Evolutionary conservation across 2,329 filamentous ascomycete genomes (phyloP), one percentile per base, ranked within the genome.

Genomic region (Pyrenophora seminiperda): DNA sequence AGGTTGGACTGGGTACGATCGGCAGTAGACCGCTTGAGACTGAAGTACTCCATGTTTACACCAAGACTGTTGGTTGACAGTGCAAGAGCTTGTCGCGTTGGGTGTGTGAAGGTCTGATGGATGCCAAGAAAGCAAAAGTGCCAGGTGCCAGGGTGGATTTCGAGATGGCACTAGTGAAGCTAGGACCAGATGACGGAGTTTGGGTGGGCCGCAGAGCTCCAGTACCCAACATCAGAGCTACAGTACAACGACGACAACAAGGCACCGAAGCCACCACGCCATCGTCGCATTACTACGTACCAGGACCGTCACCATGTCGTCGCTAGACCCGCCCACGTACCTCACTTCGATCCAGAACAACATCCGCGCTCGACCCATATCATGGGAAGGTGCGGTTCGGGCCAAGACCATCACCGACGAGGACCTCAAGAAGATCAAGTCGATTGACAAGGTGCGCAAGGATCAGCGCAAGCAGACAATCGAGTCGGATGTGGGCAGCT

Each of bases 371-470:
- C 86, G 94, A 63, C 92, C 92, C 60, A 96, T 99, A 76, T 92
- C 93, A 50, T 99, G 94, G 94, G 93, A 97, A 76, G 93, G 93
- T 67, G 92, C 93, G 67, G 91, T 96, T 62, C 86, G 94, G 74
- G 91, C 91, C 65, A 91, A 92, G 74, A 94, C 91, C 69, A 89
- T 99, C 76, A 96, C 90, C 50, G 93, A 97, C 63, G 87, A 89
- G 63, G 93, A 99, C 76, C 84, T 97, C 65, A 90, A 89, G 79
- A 93, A 92, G 82, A 96, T 99, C 77, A 92, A 92, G 75, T 90
- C 92, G 54, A 90, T 97, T 65, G 94, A 97, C 75, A 97, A 97
- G 77, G 90, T 94, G 61, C 89, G 91, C 75, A 94, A 91, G 75
- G 94, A 97, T 63, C 89, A 91, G 76, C 85, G 92, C 69, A 88